Base-by-base conservation (phyloP, 345 rosid species). In the Aquilaria yunnanensis region DNA sequence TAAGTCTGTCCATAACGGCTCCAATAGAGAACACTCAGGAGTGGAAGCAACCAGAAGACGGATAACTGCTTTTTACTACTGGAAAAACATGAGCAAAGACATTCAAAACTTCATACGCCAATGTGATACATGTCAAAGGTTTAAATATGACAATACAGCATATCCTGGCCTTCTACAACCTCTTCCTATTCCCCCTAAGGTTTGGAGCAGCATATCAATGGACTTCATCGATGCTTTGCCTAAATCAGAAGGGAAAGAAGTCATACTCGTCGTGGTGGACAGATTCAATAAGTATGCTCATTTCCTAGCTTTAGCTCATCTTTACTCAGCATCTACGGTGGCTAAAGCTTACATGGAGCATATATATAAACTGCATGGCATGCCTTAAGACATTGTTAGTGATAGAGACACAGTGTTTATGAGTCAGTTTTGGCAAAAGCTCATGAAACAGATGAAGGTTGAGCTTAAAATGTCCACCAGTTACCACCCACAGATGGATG, bases 191-290 rank as follows among this genome's bases (percentile, higher is more conserved):
- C 23, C 68, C 64, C 0, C 6, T 4, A 5, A 12, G 0, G 7
- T 59, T 12, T 70, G 51, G 59, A 10, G 43, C 0, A 32, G 51
- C 0, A 51, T 70, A 2, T 43, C 47, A 1, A 63, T 63, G 64
- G 73, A 63, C 14, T 70, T 70, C 9, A 30, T 69, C 0, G 31
- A 47, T 30, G 53, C 46, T 1, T 13, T 62, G 2, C 73, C 63
- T 2, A 37, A 1, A 13, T 70, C 73, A 0, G 8, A 29, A 0
- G 68, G 68, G 2, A 23, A 23, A 1, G 23, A 23, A 23, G 23
- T 23, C 23, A 23, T 23, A 23, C 1, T 23, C 23, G 23, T 23
- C 23, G 23, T 23, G 23, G 23, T 23, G 23, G 23, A 23, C 23
- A 23, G 23, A 23, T 23, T 23, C 23, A 23, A 23, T 23, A 23